Evolutionary conservation across 345 rosid species (phyloP), one percentile per base, ranked within the genome.

Genomic region (Rhizophora apiculata): DNA sequence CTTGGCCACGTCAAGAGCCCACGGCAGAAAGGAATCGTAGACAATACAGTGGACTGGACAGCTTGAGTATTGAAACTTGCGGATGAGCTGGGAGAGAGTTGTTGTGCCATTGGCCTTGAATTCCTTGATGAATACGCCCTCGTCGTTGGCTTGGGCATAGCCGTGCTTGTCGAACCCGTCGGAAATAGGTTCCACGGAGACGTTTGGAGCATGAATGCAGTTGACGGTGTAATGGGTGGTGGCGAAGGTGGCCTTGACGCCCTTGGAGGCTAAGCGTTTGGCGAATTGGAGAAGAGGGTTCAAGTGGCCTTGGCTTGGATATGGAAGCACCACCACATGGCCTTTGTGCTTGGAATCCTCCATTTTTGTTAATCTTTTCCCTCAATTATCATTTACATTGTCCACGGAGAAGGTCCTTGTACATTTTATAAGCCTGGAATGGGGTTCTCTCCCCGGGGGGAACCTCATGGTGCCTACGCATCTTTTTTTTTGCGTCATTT

Each of bases 261-360:
- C 92, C 74, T 85, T 85, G 30, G 89, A 85, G 65, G 85, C 88
- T 8, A 92, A 69, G 53, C 87, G 89, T 73, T 88, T 86, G 1
- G 90, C 92, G 60, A 89, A 88, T 46, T 88, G 90, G 76, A 88
- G 84, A 74, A 84, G 84, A 3, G 97, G 93, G 82, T 89, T 89
- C 13, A 89, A 84, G 82, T 89, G 96, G 67, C 97, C 97, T 80
- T 89, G 93, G 74, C 87, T 79, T 51, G 96, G 96, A 63, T 86
- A 92, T 19, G 96, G 88, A 30, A 92, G 27, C 8, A 89, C 73
- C 2, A 89, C 34, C 5, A 86, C 87, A 52, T 89, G 97, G 39
- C 69, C 73, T 67, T 72, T 79, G 52, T 13, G 16, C 30, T 61
- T 60, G 55, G 13, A 64, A 29, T 62, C 74, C 29, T 80, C 78